Evolutionary conservation across 768 basidiomycete genomes (phyloP).

Genomic region (Holtermanniella nyarrowii): DNA sequence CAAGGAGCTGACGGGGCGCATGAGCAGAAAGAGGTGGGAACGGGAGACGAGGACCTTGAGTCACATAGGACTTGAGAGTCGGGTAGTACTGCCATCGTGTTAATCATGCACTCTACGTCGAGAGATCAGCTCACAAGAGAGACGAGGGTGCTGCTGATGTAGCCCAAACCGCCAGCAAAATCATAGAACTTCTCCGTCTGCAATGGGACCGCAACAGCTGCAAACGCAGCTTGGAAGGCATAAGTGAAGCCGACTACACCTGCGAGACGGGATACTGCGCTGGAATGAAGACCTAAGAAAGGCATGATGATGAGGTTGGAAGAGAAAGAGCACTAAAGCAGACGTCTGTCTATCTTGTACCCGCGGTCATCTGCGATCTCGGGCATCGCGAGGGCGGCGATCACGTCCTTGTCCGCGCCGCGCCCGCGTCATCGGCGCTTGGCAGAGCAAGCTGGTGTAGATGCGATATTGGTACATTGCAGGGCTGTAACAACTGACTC

Average conservation of each 20-base stretch:
- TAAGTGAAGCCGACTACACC: conserved; percentile 33
- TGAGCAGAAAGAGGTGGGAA: conserved; percentile 43
- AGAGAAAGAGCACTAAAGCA: too few species aligned
- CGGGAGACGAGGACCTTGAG: conserved; percentile 21
- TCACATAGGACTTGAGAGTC: conserved; percentile 47
- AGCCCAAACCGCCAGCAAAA: conserved; percentile 56
- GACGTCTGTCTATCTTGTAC: too few species aligned
- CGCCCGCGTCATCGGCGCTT: not conserved
- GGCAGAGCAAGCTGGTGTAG: too few species aligned
- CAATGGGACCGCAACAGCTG: conserved; percentile 55
- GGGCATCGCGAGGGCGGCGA: too few species aligned
- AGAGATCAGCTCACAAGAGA: conserved; percentile 42
- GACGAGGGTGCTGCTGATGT: conserved; percentile 52
- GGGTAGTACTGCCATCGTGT: conserved; percentile 47
- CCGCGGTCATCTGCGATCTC: too few species aligned
- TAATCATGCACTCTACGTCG: not conserved
- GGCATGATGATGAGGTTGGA: conserved; percentile 1
- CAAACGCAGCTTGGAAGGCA: conserved; percentile 42
- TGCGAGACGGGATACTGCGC: conserved; percentile 21
- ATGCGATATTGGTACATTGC: too few species aligned
- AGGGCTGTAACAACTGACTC: too few species aligned
- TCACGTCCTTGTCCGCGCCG: too few species aligned
- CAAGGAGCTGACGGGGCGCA: conserved; percentile 48
- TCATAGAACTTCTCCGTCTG: conserved; percentile 59
- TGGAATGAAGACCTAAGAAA: conserved; percentile 20